phyloP scores from a whole-genome alignment of 768 basidiomycete species.

The Chalciporus piperatus region DNA sequence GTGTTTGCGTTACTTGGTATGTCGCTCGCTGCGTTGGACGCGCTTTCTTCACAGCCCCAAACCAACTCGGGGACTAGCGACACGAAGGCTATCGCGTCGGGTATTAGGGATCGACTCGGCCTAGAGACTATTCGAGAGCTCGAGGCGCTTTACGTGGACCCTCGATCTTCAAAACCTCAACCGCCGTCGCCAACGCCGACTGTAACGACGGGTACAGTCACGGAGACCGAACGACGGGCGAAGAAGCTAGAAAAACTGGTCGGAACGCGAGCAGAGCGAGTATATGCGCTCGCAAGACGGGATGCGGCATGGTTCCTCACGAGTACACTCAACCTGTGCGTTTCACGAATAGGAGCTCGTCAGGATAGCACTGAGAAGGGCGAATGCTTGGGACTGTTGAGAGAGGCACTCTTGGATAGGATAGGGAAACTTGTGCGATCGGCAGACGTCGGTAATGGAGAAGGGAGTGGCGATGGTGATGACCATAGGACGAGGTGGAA shows the following conservation, averaged over 20 bases:
- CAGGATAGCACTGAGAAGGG: neutral
- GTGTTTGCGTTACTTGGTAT: constrained; percentile 22
- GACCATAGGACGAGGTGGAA: too few relatives aligned
- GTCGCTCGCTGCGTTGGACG: constrained; percentile 20
- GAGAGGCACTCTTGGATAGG: constrained; percentile 18
- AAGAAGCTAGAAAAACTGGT: constrained; percentile 9
- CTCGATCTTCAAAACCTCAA: neutral
- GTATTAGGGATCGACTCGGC: constrained; percentile 23
- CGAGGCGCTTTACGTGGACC: constrained; percentile 16
- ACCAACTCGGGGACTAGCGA: neutral
- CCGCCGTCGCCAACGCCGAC: neutral
- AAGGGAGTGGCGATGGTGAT: too few relatives aligned
- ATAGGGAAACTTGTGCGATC: constrained; percentile 23
- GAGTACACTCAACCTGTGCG: constrained; percentile 23
- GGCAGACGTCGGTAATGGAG: neutral
- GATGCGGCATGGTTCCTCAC: constrained; percentile 30
- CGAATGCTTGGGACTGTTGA: constrained; percentile 1
- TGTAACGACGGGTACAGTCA: neutral
- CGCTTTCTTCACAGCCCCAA: constrained; percentile 1
- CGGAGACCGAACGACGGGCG: neutral
- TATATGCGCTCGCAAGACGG: constrained; percentile 23
- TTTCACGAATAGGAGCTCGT: constrained; percentile 2
- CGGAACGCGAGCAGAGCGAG: constrained; percentile 15
- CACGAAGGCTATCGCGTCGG: neutral
- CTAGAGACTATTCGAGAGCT: constrained; percentile 29